Conservation (phyloP, 2,329 filamentous ascomycete genomes). For the Scedosporium aurantiacum region DNA sequence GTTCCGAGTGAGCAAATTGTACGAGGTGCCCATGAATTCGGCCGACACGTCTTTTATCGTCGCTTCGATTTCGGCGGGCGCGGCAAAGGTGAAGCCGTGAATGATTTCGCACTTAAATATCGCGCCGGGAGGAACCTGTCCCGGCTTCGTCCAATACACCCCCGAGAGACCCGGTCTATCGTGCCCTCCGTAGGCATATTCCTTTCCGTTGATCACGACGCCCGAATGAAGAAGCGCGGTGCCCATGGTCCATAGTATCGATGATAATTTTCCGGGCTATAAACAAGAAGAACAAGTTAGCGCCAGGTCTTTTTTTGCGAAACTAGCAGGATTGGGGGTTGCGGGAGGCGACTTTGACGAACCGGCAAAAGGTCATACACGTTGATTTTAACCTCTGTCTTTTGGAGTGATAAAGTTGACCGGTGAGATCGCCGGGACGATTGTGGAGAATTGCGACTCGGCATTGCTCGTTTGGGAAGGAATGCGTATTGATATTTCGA, state of each 20-base stretch:
- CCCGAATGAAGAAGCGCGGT: slow-evolving; percentile 72
- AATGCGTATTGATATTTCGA: too few relatives aligned
- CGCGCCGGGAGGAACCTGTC: slow-evolving; percentile 62
- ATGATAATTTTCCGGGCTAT: slow-evolving; percentile 63
- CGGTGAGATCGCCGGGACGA: slow-evolving; percentile 36
- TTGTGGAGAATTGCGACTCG: slow-evolving; percentile 29
- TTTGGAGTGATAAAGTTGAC: slow-evolving; percentile 57
- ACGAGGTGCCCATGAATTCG: slow-evolving; percentile 62
- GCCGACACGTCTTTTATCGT: slow-evolving; percentile 59
- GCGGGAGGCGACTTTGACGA: slow-evolving; percentile 16
- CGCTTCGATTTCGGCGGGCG: slow-evolving; percentile 56
- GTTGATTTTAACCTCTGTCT: slow-evolving; percentile 65
- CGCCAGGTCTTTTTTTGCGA: background rate
- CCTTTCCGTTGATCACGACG: slow-evolving; percentile 66
- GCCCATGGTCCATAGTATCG: slow-evolving; percentile 66
- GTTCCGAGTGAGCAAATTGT: slow-evolving; percentile 74
- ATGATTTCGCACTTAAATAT: slow-evolving; percentile 66
- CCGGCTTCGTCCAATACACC: slow-evolving; percentile 72
- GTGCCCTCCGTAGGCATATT: slow-evolving; percentile 82
- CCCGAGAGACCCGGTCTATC: slow-evolving; percentile 59
- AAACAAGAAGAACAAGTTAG: background rate
- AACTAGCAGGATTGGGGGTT: background rate
- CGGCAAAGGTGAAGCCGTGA: slow-evolving; percentile 66
- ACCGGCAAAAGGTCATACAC: slow-evolving; percentile 69
- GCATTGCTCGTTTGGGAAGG: slow-evolving; percentile 19